These are phyloP conservation scores for Aspergillus baeticus DNA, from an alignment of 495 filamentous ascomycete genomes.

Conservation along the genomic window DNA sequence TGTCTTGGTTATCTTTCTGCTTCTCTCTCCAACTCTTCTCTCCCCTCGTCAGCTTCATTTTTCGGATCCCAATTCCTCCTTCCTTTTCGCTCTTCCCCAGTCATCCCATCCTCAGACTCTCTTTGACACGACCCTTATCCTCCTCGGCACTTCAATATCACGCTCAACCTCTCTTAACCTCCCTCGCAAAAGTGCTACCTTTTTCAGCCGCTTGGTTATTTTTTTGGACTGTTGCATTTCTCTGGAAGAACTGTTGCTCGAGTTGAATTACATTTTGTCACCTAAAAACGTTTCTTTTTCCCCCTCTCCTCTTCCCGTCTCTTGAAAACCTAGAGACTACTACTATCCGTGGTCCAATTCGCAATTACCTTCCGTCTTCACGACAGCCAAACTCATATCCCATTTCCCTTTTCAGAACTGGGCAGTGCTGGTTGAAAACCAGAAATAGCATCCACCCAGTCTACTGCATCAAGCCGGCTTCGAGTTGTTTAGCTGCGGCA, in stretches of 20 bases:
- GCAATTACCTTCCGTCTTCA: slow-evolving; percentile 19
- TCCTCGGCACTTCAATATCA: background rate
- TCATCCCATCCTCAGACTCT: background rate
- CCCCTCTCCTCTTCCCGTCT: slow-evolving; percentile 2
- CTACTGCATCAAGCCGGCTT: background rate
- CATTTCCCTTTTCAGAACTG: background rate
- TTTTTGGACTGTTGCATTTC: slow-evolving; percentile 14
- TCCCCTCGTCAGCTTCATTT: slow-evolving; percentile 3
- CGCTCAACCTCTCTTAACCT: background rate
- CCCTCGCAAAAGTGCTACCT: slow-evolving; percentile 10
- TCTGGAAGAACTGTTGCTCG: slow-evolving; percentile 26
- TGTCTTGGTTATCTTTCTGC: background rate
- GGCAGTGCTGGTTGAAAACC: background rate
- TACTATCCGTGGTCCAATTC: slow-evolving; percentile 28
- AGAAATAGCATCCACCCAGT: background rate
- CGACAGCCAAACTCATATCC: background rate
- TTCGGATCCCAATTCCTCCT: background rate
- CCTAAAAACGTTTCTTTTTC: slow-evolving; percentile 17
- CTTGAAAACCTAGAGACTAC: background rate
- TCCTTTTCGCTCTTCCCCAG: too few species aligned
- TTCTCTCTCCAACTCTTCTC: slow-evolving; percentile 7
- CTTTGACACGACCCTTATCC: too few species aligned
- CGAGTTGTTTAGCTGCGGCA: background rate
- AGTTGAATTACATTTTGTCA: slow-evolving; percentile 5
- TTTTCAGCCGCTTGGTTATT: background rate